A percentile compares a stretch with the other conserved stretches of the same genome.
Conservation (phyloP, 768 basidiomycete species). For the Boletus subparvulus region DNA sequence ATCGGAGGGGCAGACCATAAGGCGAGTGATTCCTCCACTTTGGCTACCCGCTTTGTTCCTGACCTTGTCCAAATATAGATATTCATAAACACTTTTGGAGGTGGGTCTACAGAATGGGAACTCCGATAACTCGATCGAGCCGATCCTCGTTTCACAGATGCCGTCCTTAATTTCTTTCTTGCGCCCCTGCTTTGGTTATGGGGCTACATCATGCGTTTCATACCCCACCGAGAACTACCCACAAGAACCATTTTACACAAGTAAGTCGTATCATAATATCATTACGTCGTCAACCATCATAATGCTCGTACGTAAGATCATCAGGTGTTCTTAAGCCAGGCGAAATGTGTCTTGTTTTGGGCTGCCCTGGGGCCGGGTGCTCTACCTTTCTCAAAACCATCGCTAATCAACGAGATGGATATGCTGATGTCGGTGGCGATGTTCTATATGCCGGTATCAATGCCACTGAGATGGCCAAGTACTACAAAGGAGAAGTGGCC, state of each 20-base stretch:
- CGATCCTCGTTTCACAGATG: slow-evolving; percentile 37
- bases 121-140: background rate
- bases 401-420: slow-evolving; percentile 71
- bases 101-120: slow-evolving; percentile 36
- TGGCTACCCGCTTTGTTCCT: background rate
- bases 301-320: slow-evolving; percentile 38
- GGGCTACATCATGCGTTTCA: slow-evolving; percentile 38
- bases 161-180: slow-evolving; percentile 52
- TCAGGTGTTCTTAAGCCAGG: slow-evolving; percentile 73
- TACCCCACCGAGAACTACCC: slow-evolving; percentile 38
- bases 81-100: slow-evolving; percentile 59
- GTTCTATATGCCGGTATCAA: slow-evolving; percentile 83
- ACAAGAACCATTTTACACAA: slow-evolving; percentile 61
- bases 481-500: slow-evolving; percentile 76
- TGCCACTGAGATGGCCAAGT: slow-evolving; percentile 70
- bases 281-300: background rate
- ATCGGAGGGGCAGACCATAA: slow-evolving; percentile 56
- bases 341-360: slow-evolving; percentile 85
- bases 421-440: slow-evolving; percentile 60
- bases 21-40: slow-evolving; percentile 33
- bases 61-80: slow-evolving; percentile 31
- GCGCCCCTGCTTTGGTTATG: slow-evolving; percentile 50
- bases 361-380: slow-evolving; percentile 83
- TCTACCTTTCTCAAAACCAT: slow-evolving; percentile 84
- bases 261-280: slow-evolving; percentile 32